Conservation (phyloP, 139 green algal species). For the Haematococcus lacustris region DNA sequence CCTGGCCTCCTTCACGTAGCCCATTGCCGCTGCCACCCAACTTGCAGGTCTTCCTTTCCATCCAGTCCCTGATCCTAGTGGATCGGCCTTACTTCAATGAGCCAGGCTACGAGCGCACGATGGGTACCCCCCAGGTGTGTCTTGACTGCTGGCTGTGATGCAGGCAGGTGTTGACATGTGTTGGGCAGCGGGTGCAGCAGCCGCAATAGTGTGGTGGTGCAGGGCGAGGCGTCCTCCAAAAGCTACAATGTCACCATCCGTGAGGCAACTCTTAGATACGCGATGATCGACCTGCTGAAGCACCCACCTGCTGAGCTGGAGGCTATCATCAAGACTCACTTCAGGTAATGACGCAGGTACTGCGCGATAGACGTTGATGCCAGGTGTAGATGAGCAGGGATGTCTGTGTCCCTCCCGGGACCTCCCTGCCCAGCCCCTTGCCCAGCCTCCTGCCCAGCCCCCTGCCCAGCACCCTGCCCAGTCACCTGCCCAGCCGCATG, state of each 20-base stretch:
- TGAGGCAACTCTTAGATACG: slow-evolving; percentile 56
- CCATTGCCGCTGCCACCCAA: no score
- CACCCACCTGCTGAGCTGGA: slow-evolving; percentile 55
- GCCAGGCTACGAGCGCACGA: slow-evolving; percentile 40
- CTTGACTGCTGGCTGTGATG: no score
- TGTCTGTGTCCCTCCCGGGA: no score
- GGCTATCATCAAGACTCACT: slow-evolving; percentile 48
- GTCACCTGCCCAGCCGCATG: no score
- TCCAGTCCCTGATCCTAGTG: slow-evolving; percentile 83
- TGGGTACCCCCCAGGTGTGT: slow-evolving; percentile 11
- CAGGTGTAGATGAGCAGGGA: no score
- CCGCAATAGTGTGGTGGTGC: no score
- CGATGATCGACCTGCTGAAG: slow-evolving; percentile 71
- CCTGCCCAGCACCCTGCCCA: background rate
- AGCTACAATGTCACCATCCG: slow-evolving; percentile 14
- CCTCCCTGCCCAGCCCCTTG: no score
- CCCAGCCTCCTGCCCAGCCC: no score
- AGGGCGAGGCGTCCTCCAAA: background rate
- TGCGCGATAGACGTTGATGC: no score
- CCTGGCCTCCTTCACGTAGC: background rate
- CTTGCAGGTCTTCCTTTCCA: slow-evolving; percentile 75
- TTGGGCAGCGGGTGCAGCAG: no score
- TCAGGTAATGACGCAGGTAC: no score
- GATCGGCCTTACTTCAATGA: slow-evolving; percentile 83
- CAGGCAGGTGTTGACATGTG: no score